Conservation (phyloP, 495 filamentous ascomycete species). For the Cenococcum geophilum region DNA sequence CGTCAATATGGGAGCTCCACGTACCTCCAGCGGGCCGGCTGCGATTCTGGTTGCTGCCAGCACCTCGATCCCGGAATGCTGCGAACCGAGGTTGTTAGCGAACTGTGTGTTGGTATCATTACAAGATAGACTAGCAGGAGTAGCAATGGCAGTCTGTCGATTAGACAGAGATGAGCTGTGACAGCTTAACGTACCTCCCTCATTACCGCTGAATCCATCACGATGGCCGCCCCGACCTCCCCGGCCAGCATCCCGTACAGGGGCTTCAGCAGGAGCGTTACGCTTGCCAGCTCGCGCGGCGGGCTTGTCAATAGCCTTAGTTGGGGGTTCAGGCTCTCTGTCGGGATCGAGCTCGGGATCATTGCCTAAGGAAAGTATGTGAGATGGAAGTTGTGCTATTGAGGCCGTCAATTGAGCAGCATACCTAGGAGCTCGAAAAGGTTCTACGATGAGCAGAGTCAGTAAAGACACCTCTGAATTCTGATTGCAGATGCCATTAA, state of each 20-base stretch:
- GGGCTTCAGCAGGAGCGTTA: conserved; percentile 71
- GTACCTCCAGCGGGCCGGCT: conserved; percentile 70
- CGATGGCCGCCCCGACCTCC: conserved; percentile 50
- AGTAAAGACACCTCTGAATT: conserved; percentile 9
- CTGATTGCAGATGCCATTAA: not conserved
- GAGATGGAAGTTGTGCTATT: conserved; percentile 5
- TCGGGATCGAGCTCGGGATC: conserved; percentile 82
- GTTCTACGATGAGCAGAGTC: conserved; percentile 33
- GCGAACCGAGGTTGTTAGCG: conserved; percentile 10
- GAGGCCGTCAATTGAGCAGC: conserved; percentile 3
- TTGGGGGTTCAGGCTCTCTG: conserved; percentile 66
- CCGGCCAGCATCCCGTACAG: conserved; percentile 30
- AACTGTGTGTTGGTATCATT: conserved; percentile 10
- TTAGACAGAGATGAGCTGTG: not conserved
- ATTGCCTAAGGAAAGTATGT: conserved; percentile 55
- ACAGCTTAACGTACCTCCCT: conserved; percentile 58
- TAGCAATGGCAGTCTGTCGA: not conserved
- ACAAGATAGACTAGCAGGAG: not conserved
- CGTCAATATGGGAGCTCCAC: conserved; percentile 37
- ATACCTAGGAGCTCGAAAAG: conserved; percentile 43
- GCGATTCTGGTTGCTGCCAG: conserved; percentile 76
- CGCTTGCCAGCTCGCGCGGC: conserved; percentile 75
- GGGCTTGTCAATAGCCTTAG: conserved; percentile 81
- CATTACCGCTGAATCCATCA: conserved; percentile 58
- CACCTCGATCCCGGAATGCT: conserved; percentile 91